Conservation (phyloP, 371 early-diverging fungal genomes). For the Syncephalastrum racemosum region DNA sequence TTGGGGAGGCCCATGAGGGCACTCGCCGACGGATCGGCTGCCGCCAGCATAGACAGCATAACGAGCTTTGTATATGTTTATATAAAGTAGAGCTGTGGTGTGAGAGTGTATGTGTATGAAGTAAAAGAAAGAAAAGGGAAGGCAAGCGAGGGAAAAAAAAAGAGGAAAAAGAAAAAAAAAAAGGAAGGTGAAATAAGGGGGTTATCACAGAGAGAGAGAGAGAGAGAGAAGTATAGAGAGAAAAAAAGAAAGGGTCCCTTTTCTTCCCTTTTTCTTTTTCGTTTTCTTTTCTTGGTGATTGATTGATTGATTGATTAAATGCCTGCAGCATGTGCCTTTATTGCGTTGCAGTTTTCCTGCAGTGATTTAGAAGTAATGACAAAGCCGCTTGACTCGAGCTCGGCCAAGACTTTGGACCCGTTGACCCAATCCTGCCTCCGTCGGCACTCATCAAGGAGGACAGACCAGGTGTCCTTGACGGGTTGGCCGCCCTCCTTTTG, state of each 20-base stretch:
- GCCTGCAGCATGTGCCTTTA: conserved; percentile 24
- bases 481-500: conserved; percentile 20
- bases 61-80: background rate
- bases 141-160: conserved; percentile 1
- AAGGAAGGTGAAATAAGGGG: conserved; percentile 3
- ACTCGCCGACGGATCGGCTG: conserved; percentile 6
- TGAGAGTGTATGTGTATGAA: background rate
- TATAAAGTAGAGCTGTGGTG: background rate
- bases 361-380: conserved; percentile 28
- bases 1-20: conserved; percentile 33
- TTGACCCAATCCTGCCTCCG: conserved; percentile 23
- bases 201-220: background rate
- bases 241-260: background rate
- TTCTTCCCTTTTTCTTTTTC: conserved; percentile 2
- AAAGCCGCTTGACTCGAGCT: conserved; percentile 38
- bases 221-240: background rate
- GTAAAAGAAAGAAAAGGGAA: conserved; percentile 3
- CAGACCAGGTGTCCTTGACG: conserved; percentile 40
- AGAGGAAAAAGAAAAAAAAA: conserved; percentile 1
- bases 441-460: conserved; percentile 33
- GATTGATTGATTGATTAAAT: conserved; percentile 12
- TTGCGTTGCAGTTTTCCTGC: conserved; percentile 28
- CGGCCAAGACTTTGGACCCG: conserved; percentile 24
- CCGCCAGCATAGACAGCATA: background rate
- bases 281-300: conserved; percentile 14